These are phyloP conservation scores for Alternaria panax DNA, from an alignment of 2,329 filamentous ascomycete species.

Conservation along the genomic window DNA sequence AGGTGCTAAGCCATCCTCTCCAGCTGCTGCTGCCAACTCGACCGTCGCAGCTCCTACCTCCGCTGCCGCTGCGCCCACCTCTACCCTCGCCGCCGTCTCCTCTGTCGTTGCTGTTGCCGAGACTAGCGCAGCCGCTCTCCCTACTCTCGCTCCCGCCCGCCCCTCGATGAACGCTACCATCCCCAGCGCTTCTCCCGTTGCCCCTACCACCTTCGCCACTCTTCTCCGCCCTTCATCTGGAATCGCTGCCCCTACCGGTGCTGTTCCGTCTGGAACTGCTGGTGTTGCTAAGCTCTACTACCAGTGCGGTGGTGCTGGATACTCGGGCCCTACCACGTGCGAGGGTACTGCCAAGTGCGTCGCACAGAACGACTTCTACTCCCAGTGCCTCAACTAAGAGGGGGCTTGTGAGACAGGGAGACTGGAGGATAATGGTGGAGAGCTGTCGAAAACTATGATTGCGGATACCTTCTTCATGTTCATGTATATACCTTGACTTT, in stretches of 20 bases:
- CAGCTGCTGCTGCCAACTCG: constrained; percentile 17
- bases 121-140: constrained; percentile 7
- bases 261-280: constrained; percentile 27
- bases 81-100: constrained; percentile 3
- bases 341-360: constrained; percentile 47
- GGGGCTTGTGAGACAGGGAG: background rate
- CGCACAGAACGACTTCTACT: constrained; percentile 52
- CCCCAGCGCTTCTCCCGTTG: constrained; percentile 7
- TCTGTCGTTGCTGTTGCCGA: constrained; percentile 3
- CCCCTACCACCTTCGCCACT: constrained; percentile 17
- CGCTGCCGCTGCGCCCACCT: constrained; percentile 8
- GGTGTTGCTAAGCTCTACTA: constrained; percentile 17
- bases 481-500: constrained; percentile 18
- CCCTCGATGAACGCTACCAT: constrained; percentile 12
- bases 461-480: constrained; percentile 7
- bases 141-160: constrained; percentile 4
- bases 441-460: background rate
- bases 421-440: background rate
- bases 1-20: constrained; percentile 17
- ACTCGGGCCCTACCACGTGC: constrained; percentile 49
- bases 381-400: constrained; percentile 45
- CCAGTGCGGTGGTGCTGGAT: constrained; percentile 49
- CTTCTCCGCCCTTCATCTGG: constrained; percentile 15
- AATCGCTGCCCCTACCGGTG: constrained; percentile 25
- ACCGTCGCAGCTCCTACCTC: constrained; percentile 17